Evolutionary conservation across 345 rosid species (phyloP).

Genomic region (Aquilaria yunnanensis): DNA sequence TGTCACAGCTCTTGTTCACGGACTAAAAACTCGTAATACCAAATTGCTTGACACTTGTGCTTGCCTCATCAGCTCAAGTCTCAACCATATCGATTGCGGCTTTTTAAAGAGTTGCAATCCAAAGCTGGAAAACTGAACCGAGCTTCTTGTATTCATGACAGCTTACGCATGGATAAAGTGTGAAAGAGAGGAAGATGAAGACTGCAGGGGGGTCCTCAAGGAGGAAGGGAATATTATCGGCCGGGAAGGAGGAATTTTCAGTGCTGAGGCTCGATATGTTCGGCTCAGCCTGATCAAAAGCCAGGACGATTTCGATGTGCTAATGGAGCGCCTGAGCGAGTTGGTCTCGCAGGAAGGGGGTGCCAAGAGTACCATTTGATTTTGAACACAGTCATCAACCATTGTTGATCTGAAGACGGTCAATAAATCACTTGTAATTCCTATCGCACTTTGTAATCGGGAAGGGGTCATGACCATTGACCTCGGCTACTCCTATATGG

Average conservation of each 20-base stretch:
- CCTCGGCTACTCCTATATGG: too few relatives aligned
- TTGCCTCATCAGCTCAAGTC: too few relatives aligned
- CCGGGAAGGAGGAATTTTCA: slow-evolving; percentile 33
- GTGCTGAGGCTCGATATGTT: slow-evolving; percentile 28
- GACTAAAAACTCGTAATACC: too few relatives aligned
- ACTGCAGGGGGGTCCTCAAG: slow-evolving; percentile 38
- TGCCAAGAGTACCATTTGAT: slow-evolving; percentile 12
- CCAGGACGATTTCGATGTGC: slow-evolving; percentile 52
- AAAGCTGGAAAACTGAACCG: too few relatives aligned
- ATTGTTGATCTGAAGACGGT: slow-evolving; percentile 7
- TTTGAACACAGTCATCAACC: slow-evolving; percentile 7
- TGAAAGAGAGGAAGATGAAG: slow-evolving; percentile 40
- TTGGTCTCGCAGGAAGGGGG: slow-evolving; percentile 25
- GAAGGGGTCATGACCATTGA: too few relatives aligned
- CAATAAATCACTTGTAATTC: too few relatives aligned
- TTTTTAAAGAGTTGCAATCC: not conserved
- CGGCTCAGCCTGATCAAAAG: slow-evolving; percentile 50
- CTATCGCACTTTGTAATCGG: too few relatives aligned
- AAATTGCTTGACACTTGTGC: too few relatives aligned
- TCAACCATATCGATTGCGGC: too few relatives aligned
- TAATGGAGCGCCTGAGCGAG: slow-evolving; percentile 24
- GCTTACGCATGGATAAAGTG: slow-evolving; percentile 77
- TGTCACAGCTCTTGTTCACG: not conserved
- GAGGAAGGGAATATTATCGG: slow-evolving; percentile 41
- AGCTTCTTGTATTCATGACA: slow-evolving; percentile 9